Conservation (phyloP, 2,329 filamentous ascomycete species). For the Ophioceras dolichostomum region DNA sequence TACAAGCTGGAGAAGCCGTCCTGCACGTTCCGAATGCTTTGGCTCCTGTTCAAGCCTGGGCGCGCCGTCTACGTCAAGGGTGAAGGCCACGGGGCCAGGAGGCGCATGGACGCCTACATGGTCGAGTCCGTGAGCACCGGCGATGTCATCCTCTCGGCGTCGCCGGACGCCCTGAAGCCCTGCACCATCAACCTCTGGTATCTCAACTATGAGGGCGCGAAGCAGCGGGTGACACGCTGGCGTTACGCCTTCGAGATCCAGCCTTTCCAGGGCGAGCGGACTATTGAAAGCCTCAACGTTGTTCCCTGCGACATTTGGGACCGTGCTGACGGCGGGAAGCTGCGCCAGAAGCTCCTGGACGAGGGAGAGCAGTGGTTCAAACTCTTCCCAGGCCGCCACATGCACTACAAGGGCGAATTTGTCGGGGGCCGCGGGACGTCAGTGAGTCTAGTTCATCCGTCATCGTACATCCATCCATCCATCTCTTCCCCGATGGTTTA, state of each 20-base stretch:
- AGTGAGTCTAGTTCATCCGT: neutral
- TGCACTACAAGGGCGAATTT: neutral
- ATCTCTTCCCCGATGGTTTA: no score
- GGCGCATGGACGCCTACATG: neutral
- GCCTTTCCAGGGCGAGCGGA: neutral
- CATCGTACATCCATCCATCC: no score
- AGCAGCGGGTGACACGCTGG: neutral
- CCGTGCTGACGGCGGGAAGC: neutral
- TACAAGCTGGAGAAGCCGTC: neutral
- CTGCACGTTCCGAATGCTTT: constrained; percentile 2
- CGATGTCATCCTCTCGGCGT: neutral
- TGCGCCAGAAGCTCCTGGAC: neutral
- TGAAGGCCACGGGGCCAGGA: neutral
- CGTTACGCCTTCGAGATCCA: neutral
- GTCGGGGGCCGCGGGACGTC: neutral
- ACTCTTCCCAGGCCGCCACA: neutral
- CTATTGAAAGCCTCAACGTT: neutral
- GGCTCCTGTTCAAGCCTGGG: neutral
- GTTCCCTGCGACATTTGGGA: neutral
- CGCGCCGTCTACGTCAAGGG: neutral
- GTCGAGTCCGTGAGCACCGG: neutral
- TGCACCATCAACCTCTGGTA: neutral
- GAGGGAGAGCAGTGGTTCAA: neutral
- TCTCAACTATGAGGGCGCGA: neutral
- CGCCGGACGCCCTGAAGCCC: neutral